phyloP scores from a whole-genome alignment of 805 yeast species.

The Pichia deserticola region DNA sequence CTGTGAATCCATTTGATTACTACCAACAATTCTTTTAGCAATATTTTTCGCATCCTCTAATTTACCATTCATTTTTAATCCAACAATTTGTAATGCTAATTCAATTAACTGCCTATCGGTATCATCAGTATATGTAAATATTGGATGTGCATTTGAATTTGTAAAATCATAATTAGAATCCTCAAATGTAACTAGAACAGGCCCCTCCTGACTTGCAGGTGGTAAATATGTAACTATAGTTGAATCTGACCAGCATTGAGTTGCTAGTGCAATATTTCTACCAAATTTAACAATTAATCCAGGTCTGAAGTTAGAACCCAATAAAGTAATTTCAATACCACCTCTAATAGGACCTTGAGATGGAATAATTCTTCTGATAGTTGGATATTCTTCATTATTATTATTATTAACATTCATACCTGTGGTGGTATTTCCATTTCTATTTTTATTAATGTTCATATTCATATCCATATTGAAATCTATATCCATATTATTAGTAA shows the following conservation, averaged over 20 bases:
- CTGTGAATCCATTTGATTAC: conserved; percentile 25
- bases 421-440: too few relatives aligned
- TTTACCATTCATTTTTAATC: conserved; percentile 92
- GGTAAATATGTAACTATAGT: conserved; percentile 93
- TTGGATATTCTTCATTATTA: conserved; percentile 32
- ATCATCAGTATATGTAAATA: conserved; percentile 90
- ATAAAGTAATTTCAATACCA: conserved; percentile 87
- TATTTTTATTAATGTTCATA: background rate
- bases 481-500: background rate
- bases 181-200: conserved; percentile 79
- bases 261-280: conserved; percentile 64
- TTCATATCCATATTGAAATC: background rate
- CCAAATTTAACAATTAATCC: conserved; percentile 87
- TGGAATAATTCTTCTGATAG: conserved; percentile 84
- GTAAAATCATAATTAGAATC: conserved; percentile 16
- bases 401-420: background rate
- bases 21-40: conserved; percentile 84
- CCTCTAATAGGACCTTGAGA: conserved; percentile 95
- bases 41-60: conserved; percentile 91
- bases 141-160: conserved; percentile 34
- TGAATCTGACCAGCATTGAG: conserved; percentile 94
- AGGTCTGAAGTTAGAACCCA: conserved; percentile 80
- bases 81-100: conserved; percentile 92
- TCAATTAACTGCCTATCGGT: conserved; percentile 93
- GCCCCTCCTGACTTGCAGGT: conserved; percentile 84